A percentile compares a stretch with the other conserved stretches of the same genome.
These are phyloP conservation scores for Botrytis deweyae DNA, from an alignment of 2,329 filamentous ascomycete genomes.

Conservation along the genomic window DNA sequence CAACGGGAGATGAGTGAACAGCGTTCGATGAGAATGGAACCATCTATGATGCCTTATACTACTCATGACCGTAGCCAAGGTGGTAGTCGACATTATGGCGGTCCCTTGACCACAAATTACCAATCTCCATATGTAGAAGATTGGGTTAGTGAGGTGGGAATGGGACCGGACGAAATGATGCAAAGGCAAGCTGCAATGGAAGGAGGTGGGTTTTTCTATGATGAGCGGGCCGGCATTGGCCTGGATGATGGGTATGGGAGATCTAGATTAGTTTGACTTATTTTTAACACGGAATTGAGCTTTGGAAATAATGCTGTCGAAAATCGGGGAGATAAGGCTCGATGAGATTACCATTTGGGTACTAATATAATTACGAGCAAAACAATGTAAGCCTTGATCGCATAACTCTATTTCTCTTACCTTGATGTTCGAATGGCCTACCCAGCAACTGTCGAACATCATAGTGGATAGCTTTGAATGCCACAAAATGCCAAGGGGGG, in stretches of 20 bases:
- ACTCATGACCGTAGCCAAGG: not conserved
- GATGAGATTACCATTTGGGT: not conserved
- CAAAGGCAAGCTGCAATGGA: conserved; percentile 9
- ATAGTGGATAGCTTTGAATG: not conserved
- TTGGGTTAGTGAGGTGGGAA: conserved; percentile 15
- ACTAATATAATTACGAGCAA: not conserved
- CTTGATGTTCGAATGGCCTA: not conserved
- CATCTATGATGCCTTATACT: not conserved
- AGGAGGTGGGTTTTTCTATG: conserved; percentile 5
- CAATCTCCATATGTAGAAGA: conserved; percentile 20
- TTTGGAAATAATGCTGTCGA: too few species aligned
- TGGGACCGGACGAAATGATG: conserved; percentile 5
- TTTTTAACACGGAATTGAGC: not conserved
- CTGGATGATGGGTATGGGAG: not conserved
- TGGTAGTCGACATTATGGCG: not conserved
- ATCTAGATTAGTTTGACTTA: not conserved
- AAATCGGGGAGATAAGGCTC: not conserved
- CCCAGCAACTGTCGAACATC: not conserved
- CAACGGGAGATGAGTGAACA: not conserved
- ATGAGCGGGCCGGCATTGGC: not conserved
- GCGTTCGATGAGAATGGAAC: not conserved
- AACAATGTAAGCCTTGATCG: not conserved
- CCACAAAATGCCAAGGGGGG: not conserved
- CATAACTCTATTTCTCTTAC: not conserved
- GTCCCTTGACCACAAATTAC: conserved; percentile 9